Evolutionary conservation across 768 basidiomycete genomes (phyloP).

Genomic region (Tephrocybe sp.): DNA sequence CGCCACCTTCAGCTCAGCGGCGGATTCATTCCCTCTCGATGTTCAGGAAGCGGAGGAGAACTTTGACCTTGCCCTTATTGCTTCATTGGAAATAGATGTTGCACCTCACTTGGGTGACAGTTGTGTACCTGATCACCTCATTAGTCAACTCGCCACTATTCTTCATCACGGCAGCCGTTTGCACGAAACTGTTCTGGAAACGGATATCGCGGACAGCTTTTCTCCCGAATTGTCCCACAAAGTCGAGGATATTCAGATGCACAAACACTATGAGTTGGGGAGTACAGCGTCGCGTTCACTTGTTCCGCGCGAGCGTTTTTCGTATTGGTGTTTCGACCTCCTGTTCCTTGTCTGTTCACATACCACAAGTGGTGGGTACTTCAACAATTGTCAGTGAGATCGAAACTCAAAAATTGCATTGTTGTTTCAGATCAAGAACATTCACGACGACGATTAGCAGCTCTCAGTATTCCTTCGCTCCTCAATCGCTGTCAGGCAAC

Average conservation of each 20-base stretch:
- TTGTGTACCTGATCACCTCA: constrained; percentile 70
- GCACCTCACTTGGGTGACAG: constrained; percentile 71
- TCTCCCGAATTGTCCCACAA: constrained; percentile 10
- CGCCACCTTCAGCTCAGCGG: constrained; percentile 44
- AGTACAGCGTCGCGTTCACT: constrained; percentile 58
- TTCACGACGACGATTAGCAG: constrained; percentile 67
- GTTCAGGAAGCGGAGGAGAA: constrained; percentile 78
- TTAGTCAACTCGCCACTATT: constrained; percentile 66
- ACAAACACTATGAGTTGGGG: constrained; percentile 43
- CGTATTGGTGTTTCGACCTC: constrained; percentile 91
- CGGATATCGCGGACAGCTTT: neutral
- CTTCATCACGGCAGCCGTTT: constrained; percentile 73
- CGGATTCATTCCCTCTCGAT: constrained; percentile 57
- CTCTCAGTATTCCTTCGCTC: constrained; percentile 68
- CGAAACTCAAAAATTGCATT: no score
- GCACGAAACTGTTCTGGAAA: constrained; percentile 37
- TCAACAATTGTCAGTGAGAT: neutral
- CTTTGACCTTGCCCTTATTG: constrained; percentile 81
- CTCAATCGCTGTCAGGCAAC: constrained; percentile 73
- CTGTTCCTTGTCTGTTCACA: constrained; percentile 80
- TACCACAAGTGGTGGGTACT: constrained; percentile 51
- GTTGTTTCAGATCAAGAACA: constrained; percentile 56
- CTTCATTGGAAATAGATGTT: constrained; percentile 77
- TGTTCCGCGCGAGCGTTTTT: constrained; percentile 79
- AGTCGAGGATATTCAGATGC: constrained; percentile 38